Evolutionary conservation across 352 stramenopile genomes (phyloP).

Genomic region (Elongisporangium undulatum): DNA sequence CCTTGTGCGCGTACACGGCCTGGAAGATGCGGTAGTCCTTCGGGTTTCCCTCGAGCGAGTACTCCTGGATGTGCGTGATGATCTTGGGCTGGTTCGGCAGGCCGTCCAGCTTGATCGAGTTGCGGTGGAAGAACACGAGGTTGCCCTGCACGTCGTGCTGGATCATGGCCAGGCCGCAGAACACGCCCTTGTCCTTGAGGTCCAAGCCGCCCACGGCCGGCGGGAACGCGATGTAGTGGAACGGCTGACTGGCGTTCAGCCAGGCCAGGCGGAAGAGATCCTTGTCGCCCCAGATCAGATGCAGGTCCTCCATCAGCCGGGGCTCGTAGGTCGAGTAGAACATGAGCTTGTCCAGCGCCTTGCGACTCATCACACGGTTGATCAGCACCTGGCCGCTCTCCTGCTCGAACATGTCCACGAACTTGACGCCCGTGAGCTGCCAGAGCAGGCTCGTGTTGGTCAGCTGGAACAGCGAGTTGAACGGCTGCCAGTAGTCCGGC

Average conservation of each 20-base stretch:
- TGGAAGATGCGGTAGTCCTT: constrained; percentile 81
- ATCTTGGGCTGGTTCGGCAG: constrained; percentile 59
- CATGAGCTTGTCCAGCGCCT: constrained; percentile 82
- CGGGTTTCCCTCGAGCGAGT: constrained; percentile 59
- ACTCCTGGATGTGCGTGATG: constrained; percentile 84
- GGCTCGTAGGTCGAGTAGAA: constrained; percentile 78
- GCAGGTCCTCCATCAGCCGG: constrained; percentile 60
- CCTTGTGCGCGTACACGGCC: constrained; percentile 72
- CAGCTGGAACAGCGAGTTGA: constrained; percentile 79
- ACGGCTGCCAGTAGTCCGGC: constrained; percentile 81
- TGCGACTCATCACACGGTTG: constrained; percentile 68
- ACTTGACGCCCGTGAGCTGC: constrained; percentile 69
- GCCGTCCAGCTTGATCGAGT: constrained; percentile 81
- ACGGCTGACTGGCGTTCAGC: constrained; percentile 72
- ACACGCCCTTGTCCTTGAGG: constrained; percentile 63
- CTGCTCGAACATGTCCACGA: constrained; percentile 82
- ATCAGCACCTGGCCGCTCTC: constrained; percentile 86
- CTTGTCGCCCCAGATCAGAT: constrained; percentile 86
- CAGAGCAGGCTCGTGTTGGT: constrained; percentile 70
- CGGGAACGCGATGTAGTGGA: constrained; percentile 72
- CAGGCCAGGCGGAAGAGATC: constrained; percentile 82
- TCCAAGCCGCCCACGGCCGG: constrained; percentile 73
- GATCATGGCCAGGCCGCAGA: constrained; percentile 83
- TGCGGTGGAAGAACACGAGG: constrained; percentile 84
- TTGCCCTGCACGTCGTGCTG: constrained; percentile 84